Percentiles rank a stretch among this genome's conserved stretches.
phyloP scores from a whole-genome alignment of 164 flowering plant genomes.

The Protea cynaroides region DNA sequence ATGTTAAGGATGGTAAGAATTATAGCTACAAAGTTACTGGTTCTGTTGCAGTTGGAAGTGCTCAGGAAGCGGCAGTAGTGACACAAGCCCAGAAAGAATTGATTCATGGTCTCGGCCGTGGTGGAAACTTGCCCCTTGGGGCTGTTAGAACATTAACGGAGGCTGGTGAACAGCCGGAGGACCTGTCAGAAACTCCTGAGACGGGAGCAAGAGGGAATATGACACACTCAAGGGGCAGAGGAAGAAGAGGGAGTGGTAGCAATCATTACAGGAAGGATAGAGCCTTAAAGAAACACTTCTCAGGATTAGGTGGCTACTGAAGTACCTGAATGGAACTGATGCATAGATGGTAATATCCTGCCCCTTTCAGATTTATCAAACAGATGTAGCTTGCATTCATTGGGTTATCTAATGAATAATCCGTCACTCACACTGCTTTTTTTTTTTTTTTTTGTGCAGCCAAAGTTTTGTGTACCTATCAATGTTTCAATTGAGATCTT shows the following conservation, averaged over 20 bases:
- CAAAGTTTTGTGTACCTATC: not conserved
- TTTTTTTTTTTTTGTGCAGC: not conserved
- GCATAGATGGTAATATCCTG: not conserved
- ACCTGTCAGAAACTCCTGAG: constrained; percentile 28
- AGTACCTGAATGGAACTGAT: not conserved
- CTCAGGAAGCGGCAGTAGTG: constrained; percentile 58
- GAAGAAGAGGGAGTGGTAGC: constrained; percentile 43
- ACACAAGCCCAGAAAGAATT: constrained; percentile 56
- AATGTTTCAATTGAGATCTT: not conserved
- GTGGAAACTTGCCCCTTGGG: constrained; percentile 82
- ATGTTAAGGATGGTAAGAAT: constrained; percentile 95
- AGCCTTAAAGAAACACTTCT: constrained; percentile 68
- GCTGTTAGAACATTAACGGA: constrained; percentile 48
- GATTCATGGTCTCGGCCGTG: constrained; percentile 88
- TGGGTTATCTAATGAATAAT: not conserved
- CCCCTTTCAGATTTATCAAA: not conserved
- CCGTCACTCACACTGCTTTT: not conserved
- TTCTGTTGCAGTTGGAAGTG: constrained; percentile 63
- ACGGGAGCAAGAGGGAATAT: constrained; percentile 14
- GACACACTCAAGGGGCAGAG: constrained; percentile 26
- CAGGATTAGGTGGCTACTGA: constrained; percentile 49
- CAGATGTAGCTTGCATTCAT: not conserved
- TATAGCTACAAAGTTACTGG: constrained; percentile 95
- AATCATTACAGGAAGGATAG: constrained; percentile 59
- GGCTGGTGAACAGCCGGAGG: constrained; percentile 23